phyloP scores from a whole-genome alignment of 2,329 filamentous ascomycete species.

The Fusarium sp. region DNA sequence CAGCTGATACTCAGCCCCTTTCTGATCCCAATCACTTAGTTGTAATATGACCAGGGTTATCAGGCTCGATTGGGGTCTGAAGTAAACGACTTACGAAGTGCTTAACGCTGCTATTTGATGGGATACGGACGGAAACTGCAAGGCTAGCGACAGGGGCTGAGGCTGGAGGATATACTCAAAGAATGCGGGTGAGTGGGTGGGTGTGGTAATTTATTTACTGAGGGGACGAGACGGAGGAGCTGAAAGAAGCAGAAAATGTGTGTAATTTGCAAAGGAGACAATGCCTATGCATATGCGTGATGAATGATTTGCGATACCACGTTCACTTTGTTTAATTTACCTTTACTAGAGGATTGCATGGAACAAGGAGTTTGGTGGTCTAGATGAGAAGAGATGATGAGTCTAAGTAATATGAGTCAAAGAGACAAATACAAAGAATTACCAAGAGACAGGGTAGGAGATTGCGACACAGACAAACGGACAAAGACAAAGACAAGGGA shows the following conservation, averaged over 20 bases:
- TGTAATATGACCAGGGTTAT: neutral
- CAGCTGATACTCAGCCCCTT: constrained; percentile 89
- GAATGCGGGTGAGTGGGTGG: neutral
- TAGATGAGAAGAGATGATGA: constrained; percentile 8
- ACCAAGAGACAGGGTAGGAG: neutral
- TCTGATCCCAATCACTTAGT: constrained; percentile 73
- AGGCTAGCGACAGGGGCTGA: neutral
- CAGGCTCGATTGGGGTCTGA: neutral
- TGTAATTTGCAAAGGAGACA: constrained; percentile 22
- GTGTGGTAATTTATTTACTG: constrained; percentile 15
- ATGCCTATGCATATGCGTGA: constrained; percentile 26
- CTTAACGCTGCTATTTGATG: neutral
- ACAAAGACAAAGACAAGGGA: neutral
- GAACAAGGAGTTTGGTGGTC: constrained; percentile 37
- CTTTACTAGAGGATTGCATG: constrained; percentile 30
- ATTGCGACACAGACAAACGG: neutral
- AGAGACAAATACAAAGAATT: neutral
- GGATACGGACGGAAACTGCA: neutral
- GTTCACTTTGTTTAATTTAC: constrained; percentile 36
- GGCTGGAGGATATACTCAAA: neutral
- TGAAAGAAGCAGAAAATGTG: constrained; percentile 15
- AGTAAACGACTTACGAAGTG: constrained; percentile 16
- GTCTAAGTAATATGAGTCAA: constrained; percentile 14
- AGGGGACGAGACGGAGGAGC: neutral
- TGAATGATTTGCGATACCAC: constrained; percentile 42